These are phyloP conservation scores for Globisporangium emineosum DNA, from an alignment of 352 stramenopile genomes.

Conservation along the genomic window DNA sequence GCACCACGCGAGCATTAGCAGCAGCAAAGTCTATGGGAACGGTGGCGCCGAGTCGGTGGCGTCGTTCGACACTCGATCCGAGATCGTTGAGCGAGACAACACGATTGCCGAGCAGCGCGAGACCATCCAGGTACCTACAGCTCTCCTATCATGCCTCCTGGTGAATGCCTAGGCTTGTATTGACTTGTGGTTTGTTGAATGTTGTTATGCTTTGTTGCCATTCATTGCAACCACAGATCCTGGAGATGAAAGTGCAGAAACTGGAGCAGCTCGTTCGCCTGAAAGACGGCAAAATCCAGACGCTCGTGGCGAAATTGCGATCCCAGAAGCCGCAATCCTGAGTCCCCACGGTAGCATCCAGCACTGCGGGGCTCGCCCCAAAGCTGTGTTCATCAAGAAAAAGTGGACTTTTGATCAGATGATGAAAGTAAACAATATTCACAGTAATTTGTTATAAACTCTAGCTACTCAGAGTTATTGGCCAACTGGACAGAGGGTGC, in stretches of 20 bases:
- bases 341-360: too few species aligned
- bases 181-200: too few species aligned
- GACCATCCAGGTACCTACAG: slow-evolving; percentile 61
- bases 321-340: slow-evolving; percentile 55
- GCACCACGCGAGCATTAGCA: slow-evolving; percentile 7
- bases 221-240: slow-evolving; percentile 63
- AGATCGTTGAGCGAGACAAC: slow-evolving; percentile 72
- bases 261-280: slow-evolving; percentile 93
- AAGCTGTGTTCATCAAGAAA: too few species aligned
- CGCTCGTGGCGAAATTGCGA: slow-evolving; percentile 81
- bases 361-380: too few species aligned
- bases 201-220: too few species aligned
- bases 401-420: slow-evolving; percentile 16
- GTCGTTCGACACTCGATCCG: slow-evolving; percentile 19
- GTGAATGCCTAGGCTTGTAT: too few species aligned
- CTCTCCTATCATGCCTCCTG: too few species aligned
- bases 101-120: slow-evolving; percentile 85
- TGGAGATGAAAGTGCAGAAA: slow-evolving; percentile 95
- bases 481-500: too few species aligned
- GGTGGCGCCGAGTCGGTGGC: slow-evolving; percentile 14
- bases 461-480: too few species aligned
- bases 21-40: slow-evolving; percentile 13
- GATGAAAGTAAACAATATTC: neutral
- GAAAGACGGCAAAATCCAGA: slow-evolving; percentile 94
- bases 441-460: too few species aligned